phyloP scores from a whole-genome alignment of 2,329 filamentous ascomycete genomes.

The Fusarium paranaense region DNA sequence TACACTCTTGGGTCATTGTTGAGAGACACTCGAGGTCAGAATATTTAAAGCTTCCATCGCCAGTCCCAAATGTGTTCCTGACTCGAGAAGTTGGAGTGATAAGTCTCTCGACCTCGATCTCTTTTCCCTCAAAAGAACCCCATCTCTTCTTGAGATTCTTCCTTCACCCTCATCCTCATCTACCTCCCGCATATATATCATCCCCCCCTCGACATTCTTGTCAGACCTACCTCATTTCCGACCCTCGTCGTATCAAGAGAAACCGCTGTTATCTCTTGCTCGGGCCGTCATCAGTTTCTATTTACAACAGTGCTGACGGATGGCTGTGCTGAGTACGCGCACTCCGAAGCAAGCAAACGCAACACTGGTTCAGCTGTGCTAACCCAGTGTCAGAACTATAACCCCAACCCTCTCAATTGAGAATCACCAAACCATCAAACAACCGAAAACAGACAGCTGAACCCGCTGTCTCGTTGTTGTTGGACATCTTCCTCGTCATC shows the following conservation, averaged over 20 bases:
- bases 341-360: conserved; percentile 27
- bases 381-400: conserved; percentile 43
- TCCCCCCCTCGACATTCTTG: conserved; percentile 25
- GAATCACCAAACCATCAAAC: conserved; percentile 26
- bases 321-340: conserved; percentile 47
- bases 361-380: conserved; percentile 41
- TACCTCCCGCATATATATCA: conserved; percentile 18
- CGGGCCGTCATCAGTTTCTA: conserved; percentile 42
- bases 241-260: conserved; percentile 43
- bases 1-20: conserved; percentile 33
- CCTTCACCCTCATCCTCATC: conserved; percentile 13
- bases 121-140: conserved; percentile 14
- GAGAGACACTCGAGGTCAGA: conserved; percentile 38
- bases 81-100: conserved; percentile 33
- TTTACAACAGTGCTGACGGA: conserved; percentile 47
- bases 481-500: conserved; percentile 8
- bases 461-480: conserved; percentile 23
- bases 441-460: conserved; percentile 17
- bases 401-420: conserved; percentile 35
- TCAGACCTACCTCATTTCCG: conserved; percentile 31
- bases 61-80: conserved; percentile 27
- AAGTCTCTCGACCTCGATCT: conserved; percentile 38
- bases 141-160: conserved; percentile 25
- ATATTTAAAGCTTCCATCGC: conserved; percentile 48
- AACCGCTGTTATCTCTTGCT: conserved; percentile 43